Evolutionary conservation across 345 rosid genomes (phyloP), one percentile per base, ranked within the genome.

Genomic region (Hibiscus syriacus): DNA sequence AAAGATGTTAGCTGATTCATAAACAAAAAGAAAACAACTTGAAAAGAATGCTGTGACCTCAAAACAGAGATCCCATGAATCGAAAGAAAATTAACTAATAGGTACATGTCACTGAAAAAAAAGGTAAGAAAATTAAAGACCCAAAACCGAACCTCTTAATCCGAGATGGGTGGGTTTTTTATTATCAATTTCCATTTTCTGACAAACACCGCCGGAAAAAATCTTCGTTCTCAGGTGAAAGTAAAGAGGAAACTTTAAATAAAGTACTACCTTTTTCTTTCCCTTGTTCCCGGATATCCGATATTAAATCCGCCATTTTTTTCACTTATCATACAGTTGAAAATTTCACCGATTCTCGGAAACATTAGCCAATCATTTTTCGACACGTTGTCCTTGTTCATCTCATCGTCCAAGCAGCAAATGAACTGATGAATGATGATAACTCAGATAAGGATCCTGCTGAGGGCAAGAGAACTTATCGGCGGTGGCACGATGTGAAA

Each of bases 121-220:
- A 29, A 30, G 25, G 23, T 25, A 30, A 66, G 57, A 34, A 73
- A 68, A 53, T 6, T 23, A 34, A 45, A 43, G 23, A 38, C 52
- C 71, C 55, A 32, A 34, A 53, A n/a, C 17, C 69, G 43, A 69
- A 85, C 90, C 90, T 83, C 77, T 69, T 76, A 48, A 67, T 48
- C 43, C 53, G 59, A 19, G 76, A 69, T 50, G 72, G 73, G 77
- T 58, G 49, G 66, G n/a, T n/a, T n/a, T 38, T 12, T 54, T 60
- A 54, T 43, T 45, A 52, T 74, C 73, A 3, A 39, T 77, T 43
- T 80, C 82, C 86, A 82, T 57, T 25, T 43, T 69, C 53, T 4
- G 43, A 66, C 61, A 29, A 13, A 58, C 17, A 54, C 38, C 10
- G 12, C 17, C 30, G 5, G 25, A n/a, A n/a, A n/a, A 9, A 14